These are phyloP conservation scores for Eucalyptus tenuipes DNA, from an alignment of 345 rosid genomes.

Conservation along the genomic window DNA sequence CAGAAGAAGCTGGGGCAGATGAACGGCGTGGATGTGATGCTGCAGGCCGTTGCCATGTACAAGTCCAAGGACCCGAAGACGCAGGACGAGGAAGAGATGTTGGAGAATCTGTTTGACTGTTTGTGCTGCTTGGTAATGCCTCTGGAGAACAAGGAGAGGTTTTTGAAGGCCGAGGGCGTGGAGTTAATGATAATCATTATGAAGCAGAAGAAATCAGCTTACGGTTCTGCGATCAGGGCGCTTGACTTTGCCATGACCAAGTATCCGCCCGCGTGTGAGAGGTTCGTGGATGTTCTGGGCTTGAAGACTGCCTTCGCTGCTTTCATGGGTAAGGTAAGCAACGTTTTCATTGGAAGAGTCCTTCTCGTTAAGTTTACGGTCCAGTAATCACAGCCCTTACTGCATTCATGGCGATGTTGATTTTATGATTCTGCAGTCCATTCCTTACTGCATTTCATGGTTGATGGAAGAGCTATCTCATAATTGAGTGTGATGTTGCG, in stretches of 20 bases:
- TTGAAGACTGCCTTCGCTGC: conserved; percentile 94
- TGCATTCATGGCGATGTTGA: not conserved
- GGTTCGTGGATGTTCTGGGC: conserved; percentile 92
- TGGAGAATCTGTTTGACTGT: conserved; percentile 83
- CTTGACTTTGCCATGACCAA: conserved; percentile 96
- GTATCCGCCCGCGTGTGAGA: conserved; percentile 93
- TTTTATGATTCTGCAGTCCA: not conserved
- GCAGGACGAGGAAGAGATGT: conserved; percentile 92
- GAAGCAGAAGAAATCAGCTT: conserved; percentile 98
- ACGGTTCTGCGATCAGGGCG: conserved; percentile 83
- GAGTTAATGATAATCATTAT: conserved; percentile 95
- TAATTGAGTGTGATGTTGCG: not conserved
- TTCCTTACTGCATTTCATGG: not conserved
- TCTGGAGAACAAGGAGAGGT: conserved; percentile 95
- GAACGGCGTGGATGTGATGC: conserved; percentile 89
- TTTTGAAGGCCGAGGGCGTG: conserved; percentile 92
- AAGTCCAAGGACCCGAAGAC: conserved; percentile 87
- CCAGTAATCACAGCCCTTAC: not conserved
- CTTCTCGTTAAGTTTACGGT: not conserved
- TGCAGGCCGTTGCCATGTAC: conserved; percentile 93
- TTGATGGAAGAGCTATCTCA: not conserved
- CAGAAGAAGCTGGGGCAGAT: conserved; percentile 90
- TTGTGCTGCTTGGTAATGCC: conserved; percentile 96
- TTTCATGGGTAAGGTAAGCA: conserved; percentile 99
- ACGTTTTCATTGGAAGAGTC: not conserved